Percentiles rank a stretch among this genome's conserved stretches.
These are phyloP conservation scores for Kurtzmaniella cleridarum DNA, from an alignment of 805 yeast species.

Conservation along the genomic window DNA sequence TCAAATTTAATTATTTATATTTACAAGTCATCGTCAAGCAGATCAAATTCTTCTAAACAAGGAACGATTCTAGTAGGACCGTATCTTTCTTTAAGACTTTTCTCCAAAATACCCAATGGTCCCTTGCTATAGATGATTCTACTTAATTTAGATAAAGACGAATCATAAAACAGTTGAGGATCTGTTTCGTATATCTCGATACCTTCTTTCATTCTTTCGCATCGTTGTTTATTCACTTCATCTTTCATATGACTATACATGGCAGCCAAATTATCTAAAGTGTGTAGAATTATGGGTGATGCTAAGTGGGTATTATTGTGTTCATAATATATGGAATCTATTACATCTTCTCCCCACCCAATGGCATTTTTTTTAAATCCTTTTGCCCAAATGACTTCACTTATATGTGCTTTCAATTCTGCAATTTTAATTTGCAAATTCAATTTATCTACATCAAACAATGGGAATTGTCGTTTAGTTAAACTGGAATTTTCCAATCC, in stretches of 20 bases:
- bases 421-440: constrained; percentile 24
- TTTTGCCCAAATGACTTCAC: constrained; percentile 38
- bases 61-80: constrained; percentile 29
- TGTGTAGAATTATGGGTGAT: constrained; percentile 23
- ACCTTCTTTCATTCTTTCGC: constrained; percentile 20
- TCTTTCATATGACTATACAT: constrained; percentile 29
- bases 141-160: constrained; percentile 26
- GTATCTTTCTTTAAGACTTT: constrained; percentile 33
- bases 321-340: constrained; percentile 29
- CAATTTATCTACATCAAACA: constrained; percentile 27
- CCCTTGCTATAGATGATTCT: constrained; percentile 36
- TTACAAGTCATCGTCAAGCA: constrained; percentile 30
- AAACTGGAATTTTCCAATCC: constrained; percentile 10
- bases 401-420: constrained; percentile 32
- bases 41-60: constrained; percentile 37
- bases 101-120: constrained; percentile 38
- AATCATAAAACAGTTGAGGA: constrained; percentile 28
- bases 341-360: constrained; percentile 38
- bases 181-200: constrained; percentile 21
- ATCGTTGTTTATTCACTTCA: constrained; percentile 18
- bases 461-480: constrained; percentile 21
- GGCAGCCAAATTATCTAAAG: constrained; percentile 23
- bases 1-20: no score
- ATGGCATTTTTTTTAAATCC: constrained; percentile 34
- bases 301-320: constrained; percentile 21